Conservation (phyloP, 2,329 filamentous ascomycete genomes). For the Paraphoma chrysanthemicola region DNA sequence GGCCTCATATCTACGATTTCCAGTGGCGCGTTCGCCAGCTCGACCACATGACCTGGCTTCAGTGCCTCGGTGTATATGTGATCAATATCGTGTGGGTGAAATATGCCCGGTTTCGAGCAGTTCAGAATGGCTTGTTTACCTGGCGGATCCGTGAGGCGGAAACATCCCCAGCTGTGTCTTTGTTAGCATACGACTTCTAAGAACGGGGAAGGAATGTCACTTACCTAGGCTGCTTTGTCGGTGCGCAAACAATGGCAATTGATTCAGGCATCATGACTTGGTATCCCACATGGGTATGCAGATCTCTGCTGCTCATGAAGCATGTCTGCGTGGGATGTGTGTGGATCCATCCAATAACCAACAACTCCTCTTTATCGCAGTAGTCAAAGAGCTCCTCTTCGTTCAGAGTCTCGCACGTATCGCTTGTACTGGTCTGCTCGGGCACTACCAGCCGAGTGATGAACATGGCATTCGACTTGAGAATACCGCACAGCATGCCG, state of each 20-base stretch:
- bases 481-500: slow-evolving; percentile 88
- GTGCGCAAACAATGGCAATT: slow-evolving; percentile 95
- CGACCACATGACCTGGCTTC: slow-evolving; percentile 65
- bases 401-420: slow-evolving; percentile 94
- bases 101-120: slow-evolving; percentile 79
- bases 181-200: slow-evolving; percentile 2
- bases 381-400: slow-evolving; percentile 87
- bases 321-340: slow-evolving; percentile 96
- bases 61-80: slow-evolving; percentile 80
- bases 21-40: slow-evolving; percentile 64
- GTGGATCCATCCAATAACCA: slow-evolving; percentile 96
- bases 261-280: slow-evolving; percentile 97
- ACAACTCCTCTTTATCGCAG: slow-evolving; percentile 80
- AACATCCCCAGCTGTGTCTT: slow-evolving; percentile 79
- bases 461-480: slow-evolving; percentile 93
- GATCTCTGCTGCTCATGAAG: slow-evolving; percentile 93
- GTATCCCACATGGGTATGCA: slow-evolving; percentile 93
- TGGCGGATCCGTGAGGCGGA: slow-evolving; percentile 90
- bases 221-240: slow-evolving; percentile 77
- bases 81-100: slow-evolving; percentile 76
- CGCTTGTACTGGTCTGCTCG: slow-evolving; percentile 85
- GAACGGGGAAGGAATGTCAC: slow-evolving; percentile 42
- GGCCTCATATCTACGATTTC: slow-evolving; percentile 69
- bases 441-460: slow-evolving; percentile 88
- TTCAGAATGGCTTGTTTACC: slow-evolving; percentile 84